phyloP scores from a whole-genome alignment of 148 eudicot species.

The Vaccinium corymbosum region DNA sequence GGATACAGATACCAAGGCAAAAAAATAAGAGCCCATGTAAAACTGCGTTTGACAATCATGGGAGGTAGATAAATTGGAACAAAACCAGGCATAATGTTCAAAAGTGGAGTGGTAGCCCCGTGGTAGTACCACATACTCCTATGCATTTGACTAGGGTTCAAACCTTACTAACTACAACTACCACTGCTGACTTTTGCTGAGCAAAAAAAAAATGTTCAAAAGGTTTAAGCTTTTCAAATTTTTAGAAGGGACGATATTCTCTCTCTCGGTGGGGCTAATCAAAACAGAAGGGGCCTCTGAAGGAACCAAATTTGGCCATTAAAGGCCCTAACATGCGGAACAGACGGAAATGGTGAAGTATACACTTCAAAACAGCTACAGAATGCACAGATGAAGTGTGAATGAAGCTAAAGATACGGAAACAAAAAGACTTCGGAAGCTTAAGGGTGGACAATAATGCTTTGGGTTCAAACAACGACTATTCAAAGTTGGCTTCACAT shows the following conservation, averaged over 20 bases:
- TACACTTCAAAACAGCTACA: background rate
- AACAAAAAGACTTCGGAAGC: background rate
- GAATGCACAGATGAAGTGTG: background rate
- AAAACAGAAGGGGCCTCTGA: background rate
- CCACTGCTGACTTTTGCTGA: too few species aligned
- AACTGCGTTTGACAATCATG: background rate
- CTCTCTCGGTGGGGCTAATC: background rate
- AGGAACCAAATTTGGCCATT: background rate
- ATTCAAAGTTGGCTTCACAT: background rate
- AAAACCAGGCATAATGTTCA: background rate
- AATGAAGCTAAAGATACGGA: background rate
- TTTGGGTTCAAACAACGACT: background rate
- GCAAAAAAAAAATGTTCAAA: background rate
- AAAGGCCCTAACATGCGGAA: slow-evolving; percentile 1
- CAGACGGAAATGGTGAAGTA: background rate
- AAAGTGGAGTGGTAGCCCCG: too few species aligned
- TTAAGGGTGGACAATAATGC: background rate
- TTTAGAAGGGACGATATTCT: too few species aligned
- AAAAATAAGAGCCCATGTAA: background rate
- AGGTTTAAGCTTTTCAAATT: background rate
- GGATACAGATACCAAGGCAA: background rate
- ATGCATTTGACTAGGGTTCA: too few species aligned
- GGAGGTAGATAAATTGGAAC: background rate
- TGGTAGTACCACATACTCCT: too few species aligned
- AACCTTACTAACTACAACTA: too few species aligned